phyloP scores from a whole-genome alignment of 441 rosid species.

The Syzygium syzygioides region DNA sequence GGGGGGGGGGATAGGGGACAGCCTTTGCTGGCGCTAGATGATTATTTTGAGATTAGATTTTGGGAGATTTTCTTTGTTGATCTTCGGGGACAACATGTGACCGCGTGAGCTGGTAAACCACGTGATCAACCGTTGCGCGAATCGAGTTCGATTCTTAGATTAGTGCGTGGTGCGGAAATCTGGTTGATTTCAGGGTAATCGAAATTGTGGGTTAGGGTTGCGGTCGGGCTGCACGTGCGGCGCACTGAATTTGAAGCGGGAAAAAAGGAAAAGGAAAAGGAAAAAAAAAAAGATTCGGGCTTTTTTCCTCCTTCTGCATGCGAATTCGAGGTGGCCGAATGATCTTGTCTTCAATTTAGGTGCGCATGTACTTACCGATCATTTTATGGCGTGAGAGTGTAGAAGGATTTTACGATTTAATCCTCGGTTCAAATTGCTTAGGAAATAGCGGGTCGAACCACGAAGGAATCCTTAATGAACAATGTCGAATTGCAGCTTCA shows the following conservation, averaged over 20 bases:
- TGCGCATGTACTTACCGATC: not conserved
- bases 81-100: constrained; percentile 29
- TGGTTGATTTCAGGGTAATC: constrained; percentile 5
- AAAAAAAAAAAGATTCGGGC: not conserved
- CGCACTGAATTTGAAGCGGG: not conserved
- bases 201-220: not conserved
- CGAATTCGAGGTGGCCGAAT: not conserved
- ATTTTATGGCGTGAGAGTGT: not conserved
- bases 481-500: accelerated
- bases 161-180: not conserved
- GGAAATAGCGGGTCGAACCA: no score
- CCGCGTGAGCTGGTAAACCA: constrained; percentile 52
- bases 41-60: not conserved
- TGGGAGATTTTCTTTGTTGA: constrained; percentile 20
- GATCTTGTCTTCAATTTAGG: not conserved
- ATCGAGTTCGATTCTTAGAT: not conserved
- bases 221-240: constrained; percentile 33
- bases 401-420: not conserved
- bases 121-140: constrained; percentile 35
- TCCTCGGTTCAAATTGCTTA: not conserved
- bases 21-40: constrained; percentile 2
- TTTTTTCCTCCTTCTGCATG: not conserved
- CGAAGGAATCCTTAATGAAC: accelerated
- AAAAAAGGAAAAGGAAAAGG: not conserved
- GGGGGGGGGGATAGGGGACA: not conserved